Base-by-base conservation (phyloP, 805 yeast species). In the Candida peoriensis region DNA sequence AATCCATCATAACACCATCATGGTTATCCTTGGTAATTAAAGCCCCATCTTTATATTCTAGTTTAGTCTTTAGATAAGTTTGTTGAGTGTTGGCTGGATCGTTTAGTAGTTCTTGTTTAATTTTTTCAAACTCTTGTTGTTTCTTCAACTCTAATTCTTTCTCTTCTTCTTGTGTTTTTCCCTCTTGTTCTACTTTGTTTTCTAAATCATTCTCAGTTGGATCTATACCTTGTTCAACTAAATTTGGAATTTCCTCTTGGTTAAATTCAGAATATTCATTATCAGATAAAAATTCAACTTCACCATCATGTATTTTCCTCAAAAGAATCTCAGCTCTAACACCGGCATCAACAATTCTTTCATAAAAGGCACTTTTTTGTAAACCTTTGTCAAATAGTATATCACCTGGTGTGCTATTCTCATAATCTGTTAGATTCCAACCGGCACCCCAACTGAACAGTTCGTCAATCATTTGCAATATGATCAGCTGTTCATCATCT, bases 1-100 rank as follows among this genome's bases (percentile, higher is more conserved):
- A 89, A 47, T 81, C 82, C 97, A 89, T 89, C 97, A 89, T 89
- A 3, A 89, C 97, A 13, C 96, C 97, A 50, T 89, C 97, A 30
- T 72, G 67, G 33, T 80, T 64, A 17, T 76, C 80, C 40, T 75
- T 68, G 1, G 97, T 90, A 18, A 86, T 64, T 18, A 89, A 64
- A 0, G 93, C 79, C 34, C 68, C 72, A 39, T 79, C 81, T 26
- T 64, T 70, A 54, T 85, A 89, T 46, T 76, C 78, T 18, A 89
- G 63, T 49, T 79, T 68, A 4, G 89, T 74, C 10, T 70, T 60
- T 28, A 89, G 64, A 50, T 79, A 89, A 0, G 82, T 70, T 3
- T 65, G 55, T 41, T 82, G 88, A 39, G 76, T 68, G 33, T 70
- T 73, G 1, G 90, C 80, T 2, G 88, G 83, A 35, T 78, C 76